Conservation (phyloP, 1,284 basidiomycete species). For the Austroboletus rostrupii region DNA sequence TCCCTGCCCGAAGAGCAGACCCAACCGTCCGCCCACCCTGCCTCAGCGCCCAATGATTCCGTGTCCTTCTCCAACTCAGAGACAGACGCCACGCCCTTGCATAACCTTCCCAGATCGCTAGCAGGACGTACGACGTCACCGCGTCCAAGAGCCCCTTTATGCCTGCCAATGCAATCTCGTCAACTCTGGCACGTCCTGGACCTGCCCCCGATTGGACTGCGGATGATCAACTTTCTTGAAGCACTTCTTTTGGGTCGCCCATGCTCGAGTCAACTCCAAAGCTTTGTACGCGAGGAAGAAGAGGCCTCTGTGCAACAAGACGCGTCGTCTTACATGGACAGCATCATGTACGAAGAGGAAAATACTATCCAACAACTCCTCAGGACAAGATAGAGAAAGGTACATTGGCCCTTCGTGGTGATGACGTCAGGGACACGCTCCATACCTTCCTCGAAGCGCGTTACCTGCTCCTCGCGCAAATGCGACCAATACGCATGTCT, state of each 20-base stretch:
- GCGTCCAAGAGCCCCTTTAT: slow-evolving; percentile 65
- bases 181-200: slow-evolving; percentile 60
- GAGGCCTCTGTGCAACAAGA: slow-evolving; percentile 16
- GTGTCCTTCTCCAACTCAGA: slow-evolving; percentile 8
- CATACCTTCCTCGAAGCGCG: slow-evolving; percentile 31
- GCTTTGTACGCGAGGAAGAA: slow-evolving; percentile 46
- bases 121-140: slow-evolving; percentile 37
- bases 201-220: slow-evolving; percentile 36
- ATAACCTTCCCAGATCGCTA: slow-evolving; percentile 13
- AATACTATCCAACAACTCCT: slow-evolving; percentile 27
- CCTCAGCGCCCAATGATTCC: slow-evolving; percentile 10
- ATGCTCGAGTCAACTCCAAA: slow-evolving; percentile 65
- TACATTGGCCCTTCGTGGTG: slow-evolving; percentile 41
- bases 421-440: slow-evolving; percentile 47
- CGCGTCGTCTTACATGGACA: slow-evolving; percentile 18
- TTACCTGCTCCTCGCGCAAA: slow-evolving; percentile 34
- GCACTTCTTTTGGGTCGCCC: slow-evolving; percentile 69
- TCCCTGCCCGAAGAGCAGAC: slow-evolving; percentile 49
- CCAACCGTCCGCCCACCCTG: slow-evolving; percentile 23
- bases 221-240: slow-evolving; percentile 58
- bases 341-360: slow-evolving; percentile 34
- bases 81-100: slow-evolving; percentile 21
- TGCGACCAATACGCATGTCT: slow-evolving; percentile 32
- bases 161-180: slow-evolving; percentile 67
- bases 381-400: slow-evolving; percentile 47